These are phyloP conservation scores for Clonostachys chloroleuca DNA, from an alignment of 2,329 filamentous ascomycete genomes.

Conservation along the genomic window DNA sequence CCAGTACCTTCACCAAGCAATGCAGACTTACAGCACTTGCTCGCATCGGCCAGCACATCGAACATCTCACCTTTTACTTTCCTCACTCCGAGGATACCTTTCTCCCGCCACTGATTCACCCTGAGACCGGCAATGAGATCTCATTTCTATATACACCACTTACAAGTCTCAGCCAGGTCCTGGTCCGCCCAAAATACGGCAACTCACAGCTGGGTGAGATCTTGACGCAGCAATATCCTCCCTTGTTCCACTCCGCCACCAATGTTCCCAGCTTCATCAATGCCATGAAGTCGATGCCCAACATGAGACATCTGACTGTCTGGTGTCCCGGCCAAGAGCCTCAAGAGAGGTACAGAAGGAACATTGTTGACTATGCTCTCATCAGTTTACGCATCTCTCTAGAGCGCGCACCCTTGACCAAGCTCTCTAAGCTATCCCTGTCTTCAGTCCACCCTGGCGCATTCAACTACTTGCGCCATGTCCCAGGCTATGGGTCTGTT, in stretches of 20 bases:
- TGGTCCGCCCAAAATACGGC: conserved; percentile 72
- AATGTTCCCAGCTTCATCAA: conserved; percentile 82
- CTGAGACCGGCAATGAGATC: conserved; percentile 70
- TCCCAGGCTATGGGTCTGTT: conserved; percentile 68
- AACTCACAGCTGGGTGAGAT: conserved; percentile 75
- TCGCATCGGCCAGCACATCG: conserved; percentile 73
- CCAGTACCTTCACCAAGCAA: conserved; percentile 72
- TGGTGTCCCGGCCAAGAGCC: conserved; percentile 70
- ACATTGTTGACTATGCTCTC: conserved; percentile 82
- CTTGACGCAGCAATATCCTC: conserved; percentile 81
- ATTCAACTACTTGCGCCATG: conserved; percentile 72
- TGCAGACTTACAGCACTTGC: conserved; percentile 69
- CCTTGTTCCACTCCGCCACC: conserved; percentile 83
- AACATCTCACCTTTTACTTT: conserved; percentile 73
- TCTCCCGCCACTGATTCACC: conserved; percentile 79
- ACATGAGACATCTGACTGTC: conserved; percentile 70
- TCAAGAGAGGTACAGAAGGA: conserved; percentile 66
- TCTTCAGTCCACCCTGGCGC: conserved; percentile 70
- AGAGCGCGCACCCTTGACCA: conserved; percentile 64
- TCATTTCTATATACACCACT: conserved; percentile 80
- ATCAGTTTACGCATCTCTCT: conserved; percentile 82
- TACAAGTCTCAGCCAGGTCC: conserved; percentile 55
- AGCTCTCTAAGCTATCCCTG: conserved; percentile 67
- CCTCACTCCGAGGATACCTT: conserved; percentile 76
- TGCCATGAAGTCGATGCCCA: conserved; percentile 64